Evolutionary conservation across 164 flowering plant species (phyloP).

Genomic region (Kingdonia uniflora): DNA sequence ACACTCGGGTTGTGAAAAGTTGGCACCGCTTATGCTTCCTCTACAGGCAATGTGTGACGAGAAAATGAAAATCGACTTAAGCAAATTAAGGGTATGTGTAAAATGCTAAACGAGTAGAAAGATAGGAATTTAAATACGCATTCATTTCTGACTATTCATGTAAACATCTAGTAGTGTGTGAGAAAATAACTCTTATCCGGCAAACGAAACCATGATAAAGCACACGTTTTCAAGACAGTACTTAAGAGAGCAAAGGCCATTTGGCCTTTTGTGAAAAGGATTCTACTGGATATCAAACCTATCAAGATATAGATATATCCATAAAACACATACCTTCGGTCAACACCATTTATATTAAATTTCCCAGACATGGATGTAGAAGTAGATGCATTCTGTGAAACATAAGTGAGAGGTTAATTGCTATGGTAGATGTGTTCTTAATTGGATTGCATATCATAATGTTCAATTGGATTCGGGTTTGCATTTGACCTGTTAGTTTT

Average conservation of each 20-base stretch:
- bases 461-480: no score
- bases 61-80: neutral
- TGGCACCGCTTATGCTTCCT: constrained; percentile 20
- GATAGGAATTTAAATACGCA: no score
- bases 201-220: no score
- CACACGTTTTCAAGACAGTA: no score
- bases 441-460: no score
- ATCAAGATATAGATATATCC: neutral
- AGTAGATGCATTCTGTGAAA: constrained; percentile 31
- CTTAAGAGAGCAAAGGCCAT: no score
- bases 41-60: constrained; percentile 15
- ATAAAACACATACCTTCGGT: constrained; percentile 20
- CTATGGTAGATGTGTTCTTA: no score
- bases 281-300: neutral
- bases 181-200: no score
- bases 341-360: constrained; percentile 16
- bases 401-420: neutral
- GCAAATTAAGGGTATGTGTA: neutral
- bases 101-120: neutral
- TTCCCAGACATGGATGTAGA: constrained; percentile 23
- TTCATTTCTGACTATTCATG: no score
- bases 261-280: no score
- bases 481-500: no score
- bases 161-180: no score
- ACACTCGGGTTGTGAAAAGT: constrained; percentile 20